phyloP scores from a whole-genome alignment of 2,329 filamentous ascomycete species.

The Passalora sequoiae region DNA sequence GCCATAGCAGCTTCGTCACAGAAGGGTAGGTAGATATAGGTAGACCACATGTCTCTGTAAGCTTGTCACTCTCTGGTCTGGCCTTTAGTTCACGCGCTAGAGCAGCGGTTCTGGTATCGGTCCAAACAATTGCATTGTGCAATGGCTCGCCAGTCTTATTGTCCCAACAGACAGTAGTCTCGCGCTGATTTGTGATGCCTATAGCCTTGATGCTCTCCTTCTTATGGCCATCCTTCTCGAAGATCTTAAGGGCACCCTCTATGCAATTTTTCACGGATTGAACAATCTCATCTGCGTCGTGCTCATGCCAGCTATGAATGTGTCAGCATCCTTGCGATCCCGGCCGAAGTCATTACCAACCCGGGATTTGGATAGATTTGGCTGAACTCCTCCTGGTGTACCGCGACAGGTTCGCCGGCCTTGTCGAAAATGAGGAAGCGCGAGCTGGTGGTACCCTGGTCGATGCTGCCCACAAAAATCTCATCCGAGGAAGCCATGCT shows the following conservation, averaged over 20 bases:
- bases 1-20: constrained; percentile 78
- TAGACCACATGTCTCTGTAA: constrained; percentile 69
- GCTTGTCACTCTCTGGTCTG: constrained; percentile 60
- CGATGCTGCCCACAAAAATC: constrained; percentile 79
- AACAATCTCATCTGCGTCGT: constrained; percentile 73
- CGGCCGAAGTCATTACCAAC: constrained; percentile 48
- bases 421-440: constrained; percentile 87
- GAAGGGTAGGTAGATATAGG: constrained; percentile 86
- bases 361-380: constrained; percentile 81
- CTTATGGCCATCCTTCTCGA: constrained; percentile 63
- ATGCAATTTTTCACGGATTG: constrained; percentile 73
- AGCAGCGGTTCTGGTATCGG: constrained; percentile 72
- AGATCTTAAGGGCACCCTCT: constrained; percentile 66
- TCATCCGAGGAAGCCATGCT: constrained; percentile 33
- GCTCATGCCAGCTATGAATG: constrained; percentile 72
- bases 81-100: constrained; percentile 72
- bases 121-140: constrained; percentile 84
- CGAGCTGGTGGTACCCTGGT: constrained; percentile 85
- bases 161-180: constrained; percentile 85
- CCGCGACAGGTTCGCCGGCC: constrained; percentile 68
- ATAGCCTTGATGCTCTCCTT: constrained; percentile 67
- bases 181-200: constrained; percentile 85
- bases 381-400: constrained; percentile 80
- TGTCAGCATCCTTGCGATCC: constrained; percentile 10
- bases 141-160: constrained; percentile 71